Base-by-base conservation (phyloP, 2,329 filamentous ascomycete species). In the Akanthomyces lecanii region DNA sequence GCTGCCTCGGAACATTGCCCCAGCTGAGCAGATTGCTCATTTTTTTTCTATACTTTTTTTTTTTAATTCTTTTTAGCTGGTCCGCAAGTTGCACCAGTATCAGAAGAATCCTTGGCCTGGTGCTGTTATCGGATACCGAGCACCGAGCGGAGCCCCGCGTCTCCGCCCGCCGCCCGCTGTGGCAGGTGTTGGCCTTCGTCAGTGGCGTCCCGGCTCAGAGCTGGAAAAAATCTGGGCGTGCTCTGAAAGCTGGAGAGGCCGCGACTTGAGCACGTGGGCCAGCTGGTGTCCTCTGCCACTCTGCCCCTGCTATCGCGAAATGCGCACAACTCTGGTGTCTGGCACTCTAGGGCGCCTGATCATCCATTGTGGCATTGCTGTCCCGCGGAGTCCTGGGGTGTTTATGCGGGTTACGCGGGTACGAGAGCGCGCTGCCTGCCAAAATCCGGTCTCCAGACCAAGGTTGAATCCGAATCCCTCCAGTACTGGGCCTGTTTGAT, bases 121-220 rank as follows among this genome's bases (percentile, higher is more conserved):
- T 21, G 21, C 36, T 61, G 42, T 2, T 50, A 50, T 59, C 56
- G 44, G 44, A 60, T 51, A 51, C 47, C 33, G 47, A 52, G 36
- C 47, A 48, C 45, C 45, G 56, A 59, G 56, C 56, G 56, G 56
- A 59, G 45, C 56, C 56, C 54, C 56, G 56, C 56, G 45, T 59
- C 56, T 51, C 56, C 56, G 56, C 45, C 33, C 54, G 54, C 40
- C 54, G 25, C 23, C 38, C 38, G 12, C 38, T 16, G 38, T 40
- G 12, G 12, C 38, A 40, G 38, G 12, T 36, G 33, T 36, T 36
- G 33, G 33, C 10, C 10, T 36, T 4, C 33, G 33, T 36, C 33
- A 36, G 33, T 36, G 33, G 33, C 33, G 33, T 36, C 33, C 7
- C 33, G 33, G 33, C 33, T 8, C 33, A 36, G 33, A 36, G 7